Percentiles rank a stretch among this genome's conserved stretches.
Conservation (phyloP, 306 rosid species). For the Luffa acutangula region DNA sequence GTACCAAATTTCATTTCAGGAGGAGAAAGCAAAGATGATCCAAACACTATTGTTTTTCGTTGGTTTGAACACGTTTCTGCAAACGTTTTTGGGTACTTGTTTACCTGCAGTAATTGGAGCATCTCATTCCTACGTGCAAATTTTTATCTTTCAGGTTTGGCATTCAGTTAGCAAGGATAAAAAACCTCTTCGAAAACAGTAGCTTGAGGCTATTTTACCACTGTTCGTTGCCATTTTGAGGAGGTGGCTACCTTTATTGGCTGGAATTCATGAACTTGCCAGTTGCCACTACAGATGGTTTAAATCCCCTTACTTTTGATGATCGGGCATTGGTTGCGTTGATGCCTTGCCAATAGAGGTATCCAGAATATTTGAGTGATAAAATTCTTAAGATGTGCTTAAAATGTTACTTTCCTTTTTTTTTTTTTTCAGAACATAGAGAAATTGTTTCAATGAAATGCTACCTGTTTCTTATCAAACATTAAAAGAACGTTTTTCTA, state of each 20-base stretch:
- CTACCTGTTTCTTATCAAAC: not conserved
- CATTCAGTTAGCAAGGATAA: constrained; percentile 66
- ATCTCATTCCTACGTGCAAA: constrained; percentile 50
- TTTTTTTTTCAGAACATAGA: not conserved
- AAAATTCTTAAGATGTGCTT: not conserved
- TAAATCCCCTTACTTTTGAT: constrained; percentile 71
- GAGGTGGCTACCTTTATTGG: constrained; percentile 93
- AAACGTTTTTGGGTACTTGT: constrained; percentile 79
- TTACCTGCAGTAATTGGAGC: constrained; percentile 90
- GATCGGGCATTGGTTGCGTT: constrained; percentile 57
- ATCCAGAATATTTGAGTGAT: not conserved
- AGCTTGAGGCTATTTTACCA: constrained; percentile 80
- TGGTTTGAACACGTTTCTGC: constrained; percentile 74
- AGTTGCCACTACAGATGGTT: constrained; percentile 80
- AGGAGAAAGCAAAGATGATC: constrained; percentile 86
- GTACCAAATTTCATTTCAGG: constrained; percentile 32
- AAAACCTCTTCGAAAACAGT: constrained; percentile 74
- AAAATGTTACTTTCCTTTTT: not conserved
- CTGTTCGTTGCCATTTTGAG: constrained; percentile 87
- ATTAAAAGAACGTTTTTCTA: not conserved
- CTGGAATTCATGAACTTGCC: constrained; percentile 96
- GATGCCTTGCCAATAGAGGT: constrained; percentile 79
- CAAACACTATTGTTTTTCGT: constrained; percentile 81
- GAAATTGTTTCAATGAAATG: not conserved
- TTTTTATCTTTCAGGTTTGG: constrained; percentile 57